These are phyloP conservation scores for Canna indica DNA, from an alignment of 176 grass and related monocot genomes.

Conservation along the genomic window DNA sequence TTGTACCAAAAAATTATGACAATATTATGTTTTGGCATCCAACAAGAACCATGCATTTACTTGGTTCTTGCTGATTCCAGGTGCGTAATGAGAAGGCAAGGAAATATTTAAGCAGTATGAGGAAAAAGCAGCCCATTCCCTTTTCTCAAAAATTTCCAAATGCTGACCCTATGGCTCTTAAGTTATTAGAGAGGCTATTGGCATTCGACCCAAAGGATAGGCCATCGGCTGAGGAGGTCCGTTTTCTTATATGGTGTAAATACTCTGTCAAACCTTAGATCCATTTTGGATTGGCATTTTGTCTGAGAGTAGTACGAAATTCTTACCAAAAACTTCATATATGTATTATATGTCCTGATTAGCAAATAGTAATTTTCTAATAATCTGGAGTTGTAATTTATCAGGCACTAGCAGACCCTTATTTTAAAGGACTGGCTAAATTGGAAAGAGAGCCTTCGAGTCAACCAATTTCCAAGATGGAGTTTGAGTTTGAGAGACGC, in stretches of 20 bases:
- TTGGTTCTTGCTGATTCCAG: neutral
- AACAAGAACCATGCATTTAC: neutral
- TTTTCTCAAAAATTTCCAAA: conserved; percentile 24
- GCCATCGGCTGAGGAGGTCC: conserved; percentile 12
- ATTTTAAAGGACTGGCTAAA: conserved; percentile 22
- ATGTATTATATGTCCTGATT: neutral
- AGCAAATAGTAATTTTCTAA: neutral
- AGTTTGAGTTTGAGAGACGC: conserved; percentile 19
- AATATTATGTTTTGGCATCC: neutral
- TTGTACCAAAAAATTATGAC: neutral
- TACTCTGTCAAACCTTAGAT: neutral
- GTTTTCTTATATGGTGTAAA: neutral
- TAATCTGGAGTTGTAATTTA: neutral
- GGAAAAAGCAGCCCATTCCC: conserved; percentile 18
- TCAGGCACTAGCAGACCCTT: conserved; percentile 21
- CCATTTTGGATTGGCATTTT: neutral
- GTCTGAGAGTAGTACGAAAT: neutral
- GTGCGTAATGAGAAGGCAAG: conserved; percentile 22
- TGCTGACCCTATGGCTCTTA: conserved; percentile 16
- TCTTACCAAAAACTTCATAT: neutral
- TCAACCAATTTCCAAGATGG: conserved; percentile 23
- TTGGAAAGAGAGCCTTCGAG: conserved; percentile 19
- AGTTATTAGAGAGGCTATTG: conserved; percentile 15
- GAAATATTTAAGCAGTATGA: conserved; percentile 25
- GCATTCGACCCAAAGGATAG: conserved; percentile 22